Conservation (phyloP, 1,139 yeast species). For the Geotrichum reessii region DNA sequence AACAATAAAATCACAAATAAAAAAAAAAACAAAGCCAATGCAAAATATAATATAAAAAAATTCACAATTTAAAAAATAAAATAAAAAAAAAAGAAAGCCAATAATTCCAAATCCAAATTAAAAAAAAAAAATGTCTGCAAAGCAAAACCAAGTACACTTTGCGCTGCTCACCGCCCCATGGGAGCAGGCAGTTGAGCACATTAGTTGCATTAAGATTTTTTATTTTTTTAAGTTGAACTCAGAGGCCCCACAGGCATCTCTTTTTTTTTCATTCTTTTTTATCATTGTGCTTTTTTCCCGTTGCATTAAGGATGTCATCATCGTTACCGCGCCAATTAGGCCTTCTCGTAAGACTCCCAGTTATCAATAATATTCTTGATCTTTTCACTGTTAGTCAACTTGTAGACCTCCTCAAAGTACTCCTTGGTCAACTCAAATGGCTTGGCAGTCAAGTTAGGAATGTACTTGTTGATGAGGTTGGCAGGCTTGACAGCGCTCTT, state of each 20-base stretch:
- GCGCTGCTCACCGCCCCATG: constrained; percentile 5
- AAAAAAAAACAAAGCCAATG: background rate
- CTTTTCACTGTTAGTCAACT: constrained; percentile 85
- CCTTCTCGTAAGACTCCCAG: constrained; percentile 74
- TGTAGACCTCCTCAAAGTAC: constrained; percentile 92
- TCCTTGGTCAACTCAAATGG: constrained; percentile 95
- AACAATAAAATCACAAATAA: background rate
- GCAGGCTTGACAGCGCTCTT: constrained; percentile 93
- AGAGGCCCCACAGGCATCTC: constrained; percentile 7
- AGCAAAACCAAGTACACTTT: background rate
- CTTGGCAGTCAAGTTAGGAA: constrained; percentile 97
- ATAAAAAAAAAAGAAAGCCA: background rate
- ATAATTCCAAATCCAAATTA: background rate
- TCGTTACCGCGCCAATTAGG: constrained; percentile 4
- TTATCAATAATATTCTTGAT: constrained; percentile 83
- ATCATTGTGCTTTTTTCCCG: background rate
- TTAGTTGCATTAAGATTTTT: background rate
- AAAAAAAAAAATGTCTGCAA: background rate
- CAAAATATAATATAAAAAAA: background rate
- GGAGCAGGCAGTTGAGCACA: background rate
- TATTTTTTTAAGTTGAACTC: background rate
- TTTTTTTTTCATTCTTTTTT: background rate
- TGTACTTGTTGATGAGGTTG: constrained; percentile 86
- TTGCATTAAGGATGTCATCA: background rate
- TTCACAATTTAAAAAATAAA: background rate